phyloP scores from a whole-genome alignment of 164 flowering plant genomes.

The Akebia trifoliata region DNA sequence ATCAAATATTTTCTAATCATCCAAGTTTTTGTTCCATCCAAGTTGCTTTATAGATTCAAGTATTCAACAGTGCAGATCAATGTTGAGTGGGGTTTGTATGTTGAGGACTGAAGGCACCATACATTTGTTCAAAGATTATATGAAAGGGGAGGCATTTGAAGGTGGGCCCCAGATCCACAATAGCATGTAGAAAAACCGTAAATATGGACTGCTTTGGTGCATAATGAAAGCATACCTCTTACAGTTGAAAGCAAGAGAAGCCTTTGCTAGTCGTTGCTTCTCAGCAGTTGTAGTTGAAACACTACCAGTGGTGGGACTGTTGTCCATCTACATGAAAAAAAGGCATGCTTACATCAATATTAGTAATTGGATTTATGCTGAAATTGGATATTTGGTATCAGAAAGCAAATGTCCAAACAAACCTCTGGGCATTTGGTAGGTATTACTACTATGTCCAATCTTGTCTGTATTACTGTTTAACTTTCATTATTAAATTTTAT shows the following conservation, averaged over 20 bases:
- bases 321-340: constrained; percentile 72
- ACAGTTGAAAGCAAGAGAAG: constrained; percentile 89
- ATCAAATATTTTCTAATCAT: background rate
- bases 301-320: constrained; percentile 94
- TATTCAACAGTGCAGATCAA: background rate
- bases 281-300: constrained; percentile 73
- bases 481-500: too few species aligned
- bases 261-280: constrained; percentile 75
- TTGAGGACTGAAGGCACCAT: background rate
- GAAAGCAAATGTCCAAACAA: too few species aligned
- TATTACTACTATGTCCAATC: too few species aligned
- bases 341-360: background rate
- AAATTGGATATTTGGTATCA: too few species aligned
- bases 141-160: background rate
- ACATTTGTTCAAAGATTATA: background rate
- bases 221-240: constrained; percentile 53
- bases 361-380: too few species aligned
- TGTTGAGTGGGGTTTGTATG: background rate
- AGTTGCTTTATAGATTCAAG: background rate
- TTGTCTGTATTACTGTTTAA: too few species aligned
- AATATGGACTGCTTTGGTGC: too few species aligned
- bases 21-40: background rate
- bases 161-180: background rate
- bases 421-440: too few species aligned
- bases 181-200: background rate